Percentiles rank a stretch among this genome's conserved stretches.
These are phyloP conservation scores for Phytophthora tentaculata DNA, from an alignment of 352 stramenopile genomes.

Conservation along the genomic window DNA sequence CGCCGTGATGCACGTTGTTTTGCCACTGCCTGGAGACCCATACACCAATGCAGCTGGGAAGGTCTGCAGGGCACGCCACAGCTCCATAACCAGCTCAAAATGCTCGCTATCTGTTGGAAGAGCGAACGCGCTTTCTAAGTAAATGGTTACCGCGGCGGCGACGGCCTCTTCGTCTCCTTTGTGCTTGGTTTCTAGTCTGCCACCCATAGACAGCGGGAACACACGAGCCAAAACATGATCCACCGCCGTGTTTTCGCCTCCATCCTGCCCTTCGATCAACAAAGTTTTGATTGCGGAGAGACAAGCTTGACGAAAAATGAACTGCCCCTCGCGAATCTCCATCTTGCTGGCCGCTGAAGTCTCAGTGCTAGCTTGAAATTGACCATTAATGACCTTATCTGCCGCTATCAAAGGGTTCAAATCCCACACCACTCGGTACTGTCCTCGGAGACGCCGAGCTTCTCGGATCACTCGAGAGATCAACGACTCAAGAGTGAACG, in stretches of 20 bases:
- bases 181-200: conserved; percentile 32
- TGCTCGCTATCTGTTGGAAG: conserved; percentile 16
- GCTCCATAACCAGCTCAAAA: conserved; percentile 43
- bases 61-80: conserved; percentile 45
- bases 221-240: conserved; percentile 11
- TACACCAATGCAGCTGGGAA: conserved; percentile 44
- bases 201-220: conserved; percentile 39
- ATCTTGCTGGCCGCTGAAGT: background rate
- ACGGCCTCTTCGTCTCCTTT: conserved; percentile 46
- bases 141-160: conserved; percentile 53
- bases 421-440: conserved; percentile 23
- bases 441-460: conserved; percentile 18
- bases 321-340: conserved; percentile 20
- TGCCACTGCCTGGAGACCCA: conserved; percentile 47
- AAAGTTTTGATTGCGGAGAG: conserved; percentile 1
- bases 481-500: conserved; percentile 30
- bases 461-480: conserved; percentile 34
- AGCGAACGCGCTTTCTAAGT: conserved; percentile 37
- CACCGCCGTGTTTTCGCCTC: background rate
- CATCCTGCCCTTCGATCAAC: background rate
- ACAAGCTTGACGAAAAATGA: conserved; percentile 30
- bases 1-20: conserved; percentile 54
- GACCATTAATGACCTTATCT: background rate
- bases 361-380: background rate
- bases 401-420: background rate